phyloP scores from a whole-genome alignment of 192 early-diverging fungal genomes.

The Dimargaris cristalligena region DNA sequence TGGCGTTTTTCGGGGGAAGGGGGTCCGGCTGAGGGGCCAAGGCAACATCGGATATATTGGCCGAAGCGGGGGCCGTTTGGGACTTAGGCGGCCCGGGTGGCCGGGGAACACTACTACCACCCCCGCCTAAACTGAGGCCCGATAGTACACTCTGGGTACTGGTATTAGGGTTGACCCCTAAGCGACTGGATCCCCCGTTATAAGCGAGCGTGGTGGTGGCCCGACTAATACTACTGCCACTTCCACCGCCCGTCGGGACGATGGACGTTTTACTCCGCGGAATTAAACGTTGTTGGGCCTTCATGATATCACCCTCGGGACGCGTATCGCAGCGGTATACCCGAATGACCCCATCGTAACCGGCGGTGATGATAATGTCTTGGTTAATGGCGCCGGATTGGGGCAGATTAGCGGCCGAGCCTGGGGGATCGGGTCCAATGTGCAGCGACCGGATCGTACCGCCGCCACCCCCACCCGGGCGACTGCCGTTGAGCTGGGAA shows the following conservation, averaged over 20 bases:
- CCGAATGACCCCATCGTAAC: constrained; percentile 38
- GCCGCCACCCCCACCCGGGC: neutral
- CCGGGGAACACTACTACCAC: neutral
- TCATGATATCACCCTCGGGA: neutral
- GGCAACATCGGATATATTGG: too few species aligned
- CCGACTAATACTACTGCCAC: too few species aligned
- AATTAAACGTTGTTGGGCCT: neutral
- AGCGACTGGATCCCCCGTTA: neutral
- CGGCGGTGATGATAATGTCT: constrained; percentile 46
- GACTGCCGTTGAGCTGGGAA: constrained; percentile 15
- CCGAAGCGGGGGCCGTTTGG: too few species aligned
- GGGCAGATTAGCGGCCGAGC: neutral
- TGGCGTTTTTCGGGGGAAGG: too few species aligned
- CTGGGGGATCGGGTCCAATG: neutral
- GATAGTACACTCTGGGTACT: neutral
- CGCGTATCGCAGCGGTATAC: constrained; percentile 45
- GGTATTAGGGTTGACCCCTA: neutral
- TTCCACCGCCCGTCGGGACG: neutral
- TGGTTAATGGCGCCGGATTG: constrained; percentile 21
- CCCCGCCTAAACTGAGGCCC: neutral
- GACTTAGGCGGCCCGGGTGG: too few species aligned
- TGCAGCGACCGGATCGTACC: neutral
- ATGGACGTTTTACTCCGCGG: neutral
- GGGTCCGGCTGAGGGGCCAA: too few species aligned
- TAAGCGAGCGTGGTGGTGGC: neutral